These are phyloP conservation scores for Lizonia empirigonia DNA, from an alignment of 2,329 filamentous ascomycete species.

Conservation along the genomic window DNA sequence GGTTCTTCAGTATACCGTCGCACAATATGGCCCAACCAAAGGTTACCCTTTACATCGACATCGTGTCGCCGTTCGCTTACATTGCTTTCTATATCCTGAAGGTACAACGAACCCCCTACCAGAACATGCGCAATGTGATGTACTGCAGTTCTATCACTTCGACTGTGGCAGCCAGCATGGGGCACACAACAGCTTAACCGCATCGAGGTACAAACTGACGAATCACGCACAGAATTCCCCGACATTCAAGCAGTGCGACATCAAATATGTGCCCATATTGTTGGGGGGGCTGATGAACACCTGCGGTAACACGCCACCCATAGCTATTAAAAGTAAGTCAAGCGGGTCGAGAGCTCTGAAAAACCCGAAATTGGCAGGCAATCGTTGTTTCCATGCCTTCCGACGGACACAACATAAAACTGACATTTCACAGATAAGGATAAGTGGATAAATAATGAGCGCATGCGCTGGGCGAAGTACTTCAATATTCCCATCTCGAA, in stretches of 20 bases:
- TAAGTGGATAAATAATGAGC: slow-evolving; percentile 61
- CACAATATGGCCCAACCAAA: slow-evolving; percentile 53
- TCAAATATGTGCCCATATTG: slow-evolving; percentile 64
- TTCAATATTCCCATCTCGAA: slow-evolving; percentile 61
- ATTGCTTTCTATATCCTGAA: slow-evolving; percentile 62
- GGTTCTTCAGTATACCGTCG: no score
- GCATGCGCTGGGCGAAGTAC: slow-evolving; percentile 58
- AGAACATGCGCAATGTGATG: not conserved
- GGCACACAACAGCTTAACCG: no score
- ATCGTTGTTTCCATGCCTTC: not conserved
- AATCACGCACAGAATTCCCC: slow-evolving; percentile 56
- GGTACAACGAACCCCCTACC: slow-evolving; percentile 47
- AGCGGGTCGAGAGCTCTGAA: not conserved
- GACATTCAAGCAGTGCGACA: slow-evolving; percentile 59
- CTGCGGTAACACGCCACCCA: slow-evolving; percentile 60
- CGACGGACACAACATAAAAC: not conserved
- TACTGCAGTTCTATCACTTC: not conserved
- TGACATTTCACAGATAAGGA: slow-evolving; percentile 59
- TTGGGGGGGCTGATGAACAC: slow-evolving; percentile 64
- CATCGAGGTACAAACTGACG: not conserved
- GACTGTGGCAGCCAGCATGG: not conserved
- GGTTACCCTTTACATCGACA: slow-evolving; percentile 64
- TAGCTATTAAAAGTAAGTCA: slow-evolving; percentile 61
- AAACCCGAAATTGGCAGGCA: not conserved
- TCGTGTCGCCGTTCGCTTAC: slow-evolving; percentile 66